Base-by-base conservation (phyloP, 257 asterid genomes). In the Ajuga chamaepitys region DNA sequence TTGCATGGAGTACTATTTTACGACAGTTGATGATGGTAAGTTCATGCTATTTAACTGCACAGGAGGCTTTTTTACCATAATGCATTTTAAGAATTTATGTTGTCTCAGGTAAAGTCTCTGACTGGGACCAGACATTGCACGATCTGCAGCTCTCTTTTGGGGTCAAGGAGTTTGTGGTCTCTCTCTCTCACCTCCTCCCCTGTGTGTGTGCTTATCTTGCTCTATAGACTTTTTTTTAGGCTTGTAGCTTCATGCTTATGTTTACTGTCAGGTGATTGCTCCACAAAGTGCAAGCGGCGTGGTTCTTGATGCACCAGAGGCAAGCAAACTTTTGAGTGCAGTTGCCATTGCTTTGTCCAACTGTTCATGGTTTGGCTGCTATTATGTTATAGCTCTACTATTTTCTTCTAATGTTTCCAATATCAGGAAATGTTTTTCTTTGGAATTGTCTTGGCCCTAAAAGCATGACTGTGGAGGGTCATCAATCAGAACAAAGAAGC, bases 321-420 rank as follows among this genome's bases (percentile, higher is more conserved):
- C 96, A 53, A 88, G 93, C 92, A 90, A 90, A 74, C 97, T 90
- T 64, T 79, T 90, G 83, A 90, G 97, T 81, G 95, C 95, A 42
- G 95, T 88, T 76, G 95, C 97, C 71, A 90, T 90, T 82, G 96
- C 96, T 58, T 63, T 88, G 81, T 82, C 97, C 73, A 88, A 84
- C 81, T 82, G 95, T 81, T 86, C 95, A 61, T 83, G 97, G 97
- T 90, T 73, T 73, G 81, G 74, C 64, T 65, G 54, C 75, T 70
- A 40, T 76, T 70, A 18, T 60, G 50, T 41, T 51, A 9, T 68
- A 66, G 58, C 11, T 60, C 51, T 50, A 18, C 59, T 74, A 11
- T 34, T 69, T 70, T 59, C 52, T 53, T n/a, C 62, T 8, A 53
- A 13, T 18, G 64, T 66, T 66, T 53, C 20, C 37, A 62, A 20